phyloP scores from a whole-genome alignment of 2,329 filamentous ascomycete species.

The Pseudopyrenochaeta lycopersici region DNA sequence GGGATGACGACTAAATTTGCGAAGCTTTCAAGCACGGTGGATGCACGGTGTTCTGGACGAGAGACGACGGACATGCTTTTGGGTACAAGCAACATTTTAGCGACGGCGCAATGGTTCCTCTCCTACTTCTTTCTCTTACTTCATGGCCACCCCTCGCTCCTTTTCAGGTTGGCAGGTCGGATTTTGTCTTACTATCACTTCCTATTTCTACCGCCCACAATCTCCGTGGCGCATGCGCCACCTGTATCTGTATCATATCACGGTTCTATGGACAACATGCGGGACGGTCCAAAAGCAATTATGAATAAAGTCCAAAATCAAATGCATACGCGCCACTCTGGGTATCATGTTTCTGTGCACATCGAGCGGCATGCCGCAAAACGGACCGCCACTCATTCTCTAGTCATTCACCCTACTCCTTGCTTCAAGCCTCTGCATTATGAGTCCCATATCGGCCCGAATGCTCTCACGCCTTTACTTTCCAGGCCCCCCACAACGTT shows the following conservation, averaged over 20 bases:
- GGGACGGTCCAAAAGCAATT: background rate
- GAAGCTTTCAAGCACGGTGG: background rate
- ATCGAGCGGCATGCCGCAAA: background rate
- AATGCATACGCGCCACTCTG: background rate
- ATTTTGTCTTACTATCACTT: slow-evolving; percentile 30
- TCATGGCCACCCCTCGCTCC: slow-evolving; percentile 11
- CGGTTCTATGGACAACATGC: background rate
- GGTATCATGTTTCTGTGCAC: slow-evolving; percentile 1
- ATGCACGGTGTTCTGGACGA: slow-evolving; percentile 1
- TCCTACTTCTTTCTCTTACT: slow-evolving; percentile 12
- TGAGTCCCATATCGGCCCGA: slow-evolving; percentile 73
- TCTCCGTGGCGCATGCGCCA: background rate
- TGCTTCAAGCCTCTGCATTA: no score
- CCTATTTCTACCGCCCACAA: background rate
- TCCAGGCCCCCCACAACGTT: slow-evolving; percentile 76
- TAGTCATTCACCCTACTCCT: background rate
- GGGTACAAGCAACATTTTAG: slow-evolving; percentile 33
- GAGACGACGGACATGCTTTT: slow-evolving; percentile 11
- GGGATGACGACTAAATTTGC: slow-evolving; percentile 31
- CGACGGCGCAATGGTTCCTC: slow-evolving; percentile 41
- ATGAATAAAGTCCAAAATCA: background rate
- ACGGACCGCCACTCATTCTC: background rate
- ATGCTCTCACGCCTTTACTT: slow-evolving; percentile 71
- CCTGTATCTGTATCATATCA: background rate
- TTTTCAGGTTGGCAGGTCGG: slow-evolving; percentile 10